Evolutionary conservation across 2,329 filamentous ascomycete species (phyloP).

Genomic region (Ophioceras dolichostomum): DNA sequence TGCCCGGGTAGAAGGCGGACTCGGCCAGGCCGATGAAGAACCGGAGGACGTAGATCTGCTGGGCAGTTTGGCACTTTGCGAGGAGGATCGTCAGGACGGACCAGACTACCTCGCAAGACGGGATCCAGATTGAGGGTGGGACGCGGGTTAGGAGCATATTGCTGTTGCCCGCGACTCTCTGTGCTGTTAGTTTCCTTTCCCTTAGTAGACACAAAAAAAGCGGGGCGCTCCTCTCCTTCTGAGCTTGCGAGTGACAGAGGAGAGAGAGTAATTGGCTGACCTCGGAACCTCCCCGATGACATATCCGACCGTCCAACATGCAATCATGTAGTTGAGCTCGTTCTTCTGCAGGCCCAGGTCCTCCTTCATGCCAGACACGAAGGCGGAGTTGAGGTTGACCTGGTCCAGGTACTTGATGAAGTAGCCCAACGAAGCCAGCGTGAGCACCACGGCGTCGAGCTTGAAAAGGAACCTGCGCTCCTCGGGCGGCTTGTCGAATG

Average conservation of each 20-base stretch:
- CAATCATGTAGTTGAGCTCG: conserved; percentile 23
- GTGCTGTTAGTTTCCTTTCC: too few species aligned
- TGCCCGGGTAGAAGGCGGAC: conserved; percentile 24
- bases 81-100: conserved; percentile 20
- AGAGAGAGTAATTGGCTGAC: conserved; percentile 4
- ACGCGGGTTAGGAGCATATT: conserved; percentile 25
- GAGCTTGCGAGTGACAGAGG: too few species aligned
- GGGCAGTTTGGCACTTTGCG: conserved; percentile 16
- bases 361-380: conserved; percentile 32
- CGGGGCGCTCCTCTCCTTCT: too few species aligned
- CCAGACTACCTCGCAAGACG: conserved; percentile 23
- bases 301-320: conserved; percentile 24
- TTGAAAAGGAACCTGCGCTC: conserved; percentile 20
- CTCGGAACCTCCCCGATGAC: conserved; percentile 24
- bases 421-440: conserved; percentile 26
- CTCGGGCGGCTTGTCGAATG: conserved; percentile 22
- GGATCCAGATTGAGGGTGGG: conserved; percentile 29
- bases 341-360: conserved; percentile 26
- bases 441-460: conserved; percentile 19
- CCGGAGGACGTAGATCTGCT: conserved; percentile 26
- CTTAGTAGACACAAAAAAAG: too few species aligned
- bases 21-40: conserved; percentile 31
- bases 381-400: conserved; percentile 27
- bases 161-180: too few species aligned
- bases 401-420: conserved; percentile 32